These are phyloP conservation scores for Pseudozyma thailandica DNA, from an alignment of 1,284 basidiomycete species.

Conservation along the genomic window DNA sequence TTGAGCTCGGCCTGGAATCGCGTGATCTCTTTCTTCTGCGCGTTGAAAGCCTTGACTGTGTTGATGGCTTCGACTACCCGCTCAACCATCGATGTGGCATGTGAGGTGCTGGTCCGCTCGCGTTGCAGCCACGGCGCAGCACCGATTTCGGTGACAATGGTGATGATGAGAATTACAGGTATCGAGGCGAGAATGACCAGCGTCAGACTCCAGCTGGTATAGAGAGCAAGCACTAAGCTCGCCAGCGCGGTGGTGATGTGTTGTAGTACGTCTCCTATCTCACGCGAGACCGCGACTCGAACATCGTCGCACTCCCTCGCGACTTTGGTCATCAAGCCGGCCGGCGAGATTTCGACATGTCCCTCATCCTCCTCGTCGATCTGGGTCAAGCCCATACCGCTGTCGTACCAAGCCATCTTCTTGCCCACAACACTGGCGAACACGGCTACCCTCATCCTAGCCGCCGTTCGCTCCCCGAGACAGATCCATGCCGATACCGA, in stretches of 20 bases:
- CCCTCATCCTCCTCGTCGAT: conserved; percentile 46
- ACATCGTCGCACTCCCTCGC: conserved; percentile 94
- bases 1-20: conserved; percentile 72
- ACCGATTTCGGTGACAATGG: conserved; percentile 76
- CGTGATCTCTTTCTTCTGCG: conserved; percentile 75
- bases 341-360: conserved; percentile 72
- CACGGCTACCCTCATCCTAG: conserved; percentile 77
- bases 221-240: conserved; percentile 83
- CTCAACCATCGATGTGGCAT: conserved; percentile 81
- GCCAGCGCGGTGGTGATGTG: conserved; percentile 82
- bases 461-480: conserved; percentile 83
- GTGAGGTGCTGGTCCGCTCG: conserved; percentile 78
- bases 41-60: conserved; percentile 97
- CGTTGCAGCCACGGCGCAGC: conserved; percentile 74
- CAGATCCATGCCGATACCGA: conserved; percentile 86
- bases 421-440: conserved; percentile 78
- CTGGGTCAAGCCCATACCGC: conserved; percentile 41
- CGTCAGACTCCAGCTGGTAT: conserved; percentile 82
- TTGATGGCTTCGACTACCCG: conserved; percentile 81
- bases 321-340: conserved; percentile 93
- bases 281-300: conserved; percentile 81
- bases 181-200: conserved; percentile 90
- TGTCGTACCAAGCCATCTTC: conserved; percentile 74
- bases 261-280: conserved; percentile 81
- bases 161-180: conserved; percentile 80